phyloP scores from a whole-genome alignment of 805 yeast species.

The Wickerhamomyces subpelliculosus region DNA sequence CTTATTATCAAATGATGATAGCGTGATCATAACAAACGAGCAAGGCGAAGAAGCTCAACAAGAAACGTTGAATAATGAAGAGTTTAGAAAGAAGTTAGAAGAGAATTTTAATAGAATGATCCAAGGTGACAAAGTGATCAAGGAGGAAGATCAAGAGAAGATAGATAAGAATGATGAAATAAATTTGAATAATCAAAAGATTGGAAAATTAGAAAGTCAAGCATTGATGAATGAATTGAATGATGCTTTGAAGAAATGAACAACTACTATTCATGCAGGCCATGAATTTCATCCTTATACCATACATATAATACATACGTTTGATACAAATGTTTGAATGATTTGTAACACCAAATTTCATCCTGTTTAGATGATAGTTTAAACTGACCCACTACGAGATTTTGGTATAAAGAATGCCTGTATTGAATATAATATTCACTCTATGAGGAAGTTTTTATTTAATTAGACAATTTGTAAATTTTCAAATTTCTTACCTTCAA shows the following conservation, averaged over 20 bases:
- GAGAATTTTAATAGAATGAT: conserved; percentile 11
- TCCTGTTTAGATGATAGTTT: too few relatives aligned
- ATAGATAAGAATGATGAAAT: not conserved
- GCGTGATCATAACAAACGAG: conserved; percentile 15
- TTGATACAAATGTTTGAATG: too few relatives aligned
- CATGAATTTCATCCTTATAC: not conserved
- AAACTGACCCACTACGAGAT: too few relatives aligned
- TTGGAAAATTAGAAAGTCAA: conserved; percentile 4
- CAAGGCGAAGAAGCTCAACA: conserved; percentile 1
- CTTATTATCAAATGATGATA: conserved; percentile 19
- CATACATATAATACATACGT: too few relatives aligned
- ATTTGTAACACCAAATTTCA: too few relatives aligned
- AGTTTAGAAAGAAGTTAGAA: conserved; percentile 15
- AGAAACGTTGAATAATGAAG: conserved; percentile 8
- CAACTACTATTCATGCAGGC: conserved; percentile 2
- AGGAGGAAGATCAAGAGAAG: not conserved
- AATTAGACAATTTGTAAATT: conserved; percentile 22
- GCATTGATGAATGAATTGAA: conserved; percentile 14
- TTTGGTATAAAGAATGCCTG: too few relatives aligned
- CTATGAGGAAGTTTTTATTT: too few relatives aligned
- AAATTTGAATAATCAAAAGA: conserved; percentile 5
- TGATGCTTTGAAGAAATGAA: conserved; percentile 6
- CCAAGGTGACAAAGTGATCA: not conserved
- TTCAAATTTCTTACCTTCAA: conserved; percentile 38
- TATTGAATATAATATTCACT: too few relatives aligned